Evolutionary conservation across 176 grass and related monocot species (phyloP).

Genomic region (Triticum dicoccoides): DNA sequence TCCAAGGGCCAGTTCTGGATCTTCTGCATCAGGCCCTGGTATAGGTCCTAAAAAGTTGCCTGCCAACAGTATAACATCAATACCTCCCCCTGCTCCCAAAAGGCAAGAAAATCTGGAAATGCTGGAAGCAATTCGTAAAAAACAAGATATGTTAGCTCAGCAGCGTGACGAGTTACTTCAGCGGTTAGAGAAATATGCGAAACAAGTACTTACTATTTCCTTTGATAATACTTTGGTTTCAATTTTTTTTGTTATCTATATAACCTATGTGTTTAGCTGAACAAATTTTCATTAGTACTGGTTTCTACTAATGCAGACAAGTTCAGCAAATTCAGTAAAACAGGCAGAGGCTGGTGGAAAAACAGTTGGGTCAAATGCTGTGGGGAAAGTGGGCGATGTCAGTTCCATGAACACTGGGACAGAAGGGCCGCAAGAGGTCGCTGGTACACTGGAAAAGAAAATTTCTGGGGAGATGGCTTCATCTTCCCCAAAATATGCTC

Average conservation of each 20-base stretch:
- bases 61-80: conserved; percentile 47
- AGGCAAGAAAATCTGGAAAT: conserved; percentile 80
- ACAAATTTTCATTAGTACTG: not conserved
- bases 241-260: conserved; percentile 14
- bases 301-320: conserved; percentile 42
- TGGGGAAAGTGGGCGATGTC: conserved; percentile 26
- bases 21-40: conserved; percentile 40
- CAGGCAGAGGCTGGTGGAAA: conserved; percentile 47
- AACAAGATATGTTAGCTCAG: conserved; percentile 86
- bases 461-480: conserved; percentile 42
- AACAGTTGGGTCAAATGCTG: conserved; percentile 42
- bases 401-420: not conserved
- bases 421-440: conserved; percentile 30
- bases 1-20: conserved; percentile 45
- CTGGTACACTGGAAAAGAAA: conserved; percentile 47
- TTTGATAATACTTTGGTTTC: not conserved
- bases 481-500: conserved; percentile 42
- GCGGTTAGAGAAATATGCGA: conserved; percentile 77
- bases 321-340: conserved; percentile 39
- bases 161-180: conserved; percentile 89
- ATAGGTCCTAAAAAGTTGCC: conserved; percentile 38
- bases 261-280: conserved; percentile 8
- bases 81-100: conserved; percentile 40
- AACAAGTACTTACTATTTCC: conserved; percentile 61
- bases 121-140: conserved; percentile 90